Evolutionary conservation across 2,329 filamentous ascomycete species (phyloP), one percentile per base, ranked within the genome.

Genomic region (Colletotrichum sp.): DNA sequence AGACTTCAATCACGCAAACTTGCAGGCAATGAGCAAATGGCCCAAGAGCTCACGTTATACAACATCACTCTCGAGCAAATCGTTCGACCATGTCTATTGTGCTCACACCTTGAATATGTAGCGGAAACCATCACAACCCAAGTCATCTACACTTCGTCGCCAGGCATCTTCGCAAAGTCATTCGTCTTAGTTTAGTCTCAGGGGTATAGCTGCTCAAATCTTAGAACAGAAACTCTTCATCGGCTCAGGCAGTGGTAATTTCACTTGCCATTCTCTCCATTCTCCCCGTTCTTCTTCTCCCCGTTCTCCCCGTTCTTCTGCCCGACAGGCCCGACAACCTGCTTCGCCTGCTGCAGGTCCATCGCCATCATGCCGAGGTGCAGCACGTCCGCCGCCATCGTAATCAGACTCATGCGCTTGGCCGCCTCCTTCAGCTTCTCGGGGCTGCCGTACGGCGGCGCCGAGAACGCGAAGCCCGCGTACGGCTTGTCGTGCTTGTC

Each of bases 401-500:
- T 65, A 31, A 79, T 76, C 29, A 78, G 75, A 65, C 77, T 76
- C 78, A 82, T 77, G 69, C 78, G 69, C 74, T 81, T 76, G 8
- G 71, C 71, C 4, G 76, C 74, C 75, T 81, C 76, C 72, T 74
- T 75, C 29, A 82, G 24, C 12, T 27, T 65, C 43, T 81, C 80
- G 5, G 77, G 65, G 16, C 75, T 69, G 5, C 79, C 80, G 15
- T 68, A 78, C 9, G 80, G 80, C 27, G 79, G 76, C 21, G 21
- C 72, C 43, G 58, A 21, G n/a, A 83, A 77, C 7, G 78, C 78
- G 47, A 84, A 83, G 21, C 82, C 82, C 16, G 76, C 78, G 21
- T 79, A 80, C 11, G 86, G 86, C 80, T 85, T 87, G 77, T 87
- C 80, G 76, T 88, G 86, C 79, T 87, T 88, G 77, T 82, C 82